Conservation (phyloP, 2,329 filamentous ascomycete genomes). For the Fusarium proliferatum region DNA sequence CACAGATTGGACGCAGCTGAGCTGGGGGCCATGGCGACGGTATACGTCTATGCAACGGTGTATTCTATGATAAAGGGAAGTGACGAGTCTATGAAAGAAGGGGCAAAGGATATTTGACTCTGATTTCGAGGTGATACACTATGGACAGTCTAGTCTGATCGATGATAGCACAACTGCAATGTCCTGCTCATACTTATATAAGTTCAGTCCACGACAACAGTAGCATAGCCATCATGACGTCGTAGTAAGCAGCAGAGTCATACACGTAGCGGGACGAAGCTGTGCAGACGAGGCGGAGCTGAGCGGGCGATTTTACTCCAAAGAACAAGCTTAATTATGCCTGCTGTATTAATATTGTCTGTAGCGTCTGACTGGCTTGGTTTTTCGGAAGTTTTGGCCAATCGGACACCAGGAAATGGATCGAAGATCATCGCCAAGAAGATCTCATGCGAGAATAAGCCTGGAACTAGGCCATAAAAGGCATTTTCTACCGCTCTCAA, state of each 20-base stretch:
- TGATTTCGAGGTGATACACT: too few species aligned
- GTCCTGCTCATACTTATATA: not conserved
- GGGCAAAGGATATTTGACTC: too few species aligned
- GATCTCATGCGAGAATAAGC: not conserved
- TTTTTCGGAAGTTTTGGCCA: rapidly evolving
- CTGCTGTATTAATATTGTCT: not conserved
- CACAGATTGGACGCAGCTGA: not conserved
- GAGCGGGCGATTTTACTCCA: not conserved
- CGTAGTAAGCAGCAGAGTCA: not conserved
- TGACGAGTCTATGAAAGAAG: too few species aligned
- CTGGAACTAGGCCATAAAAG: not conserved
- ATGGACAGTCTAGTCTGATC: too few species aligned
- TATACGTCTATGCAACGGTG: not conserved
- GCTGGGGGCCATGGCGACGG: not conserved
- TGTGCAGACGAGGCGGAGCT: not conserved
- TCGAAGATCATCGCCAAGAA: not conserved
- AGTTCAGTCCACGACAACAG: not conserved
- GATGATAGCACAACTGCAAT: not conserved
- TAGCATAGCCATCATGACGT: not conserved
- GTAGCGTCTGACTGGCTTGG: not conserved
- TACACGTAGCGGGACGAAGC: not conserved
- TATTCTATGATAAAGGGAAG: not conserved
- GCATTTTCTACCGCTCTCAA: not conserved
- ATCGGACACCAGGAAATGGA: rapidly evolving
- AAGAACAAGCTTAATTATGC: not conserved